Percentiles rank a stretch among this genome's conserved stretches.
Evolutionary conservation across 2,329 filamentous ascomycete species (phyloP).

Genomic region (Xylariaceae sp.): DNA sequence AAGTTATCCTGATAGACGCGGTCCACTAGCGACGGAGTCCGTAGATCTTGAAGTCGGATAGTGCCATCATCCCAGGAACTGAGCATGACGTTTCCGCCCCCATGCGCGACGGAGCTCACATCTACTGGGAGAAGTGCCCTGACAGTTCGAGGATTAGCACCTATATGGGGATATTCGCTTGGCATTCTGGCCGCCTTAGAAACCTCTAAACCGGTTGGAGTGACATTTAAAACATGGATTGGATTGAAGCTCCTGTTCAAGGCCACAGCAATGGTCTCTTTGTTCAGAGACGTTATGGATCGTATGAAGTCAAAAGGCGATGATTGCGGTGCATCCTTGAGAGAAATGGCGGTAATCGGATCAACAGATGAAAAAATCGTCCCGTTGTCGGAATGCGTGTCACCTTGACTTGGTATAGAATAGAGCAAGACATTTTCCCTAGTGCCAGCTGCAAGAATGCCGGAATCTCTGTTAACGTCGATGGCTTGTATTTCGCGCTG

Average conservation of each 20-base stretch:
- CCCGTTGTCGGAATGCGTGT: constrained; percentile 10
- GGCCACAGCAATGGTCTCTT: constrained; percentile 53
- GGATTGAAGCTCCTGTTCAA: constrained; percentile 51
- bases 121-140: constrained; percentile 56
- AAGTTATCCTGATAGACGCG: constrained; percentile 61
- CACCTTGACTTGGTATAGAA: constrained; percentile 31
- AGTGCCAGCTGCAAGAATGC: constrained; percentile 45
- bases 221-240: constrained; percentile 54
- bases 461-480: constrained; percentile 40
- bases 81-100: constrained; percentile 52
- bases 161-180: constrained; percentile 36
- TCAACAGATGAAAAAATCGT: constrained; percentile 21
- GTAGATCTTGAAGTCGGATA: constrained; percentile 57
- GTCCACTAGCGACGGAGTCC: constrained; percentile 55
- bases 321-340: constrained; percentile 28
- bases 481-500: constrained; percentile 46
- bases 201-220: constrained; percentile 52
- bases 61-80: constrained; percentile 62
- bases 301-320: constrained; percentile 40
- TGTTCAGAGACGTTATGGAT: constrained; percentile 54
- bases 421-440: constrained; percentile 47
- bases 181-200: constrained; percentile 45
- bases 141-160: constrained; percentile 45
- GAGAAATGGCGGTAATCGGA: constrained; percentile 30
- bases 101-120: constrained; percentile 40